Evolutionary conservation across 2,329 filamentous ascomycete genomes (phyloP), one percentile per base, ranked within the genome.

Genomic region (Monilinia aucupariae): DNA sequence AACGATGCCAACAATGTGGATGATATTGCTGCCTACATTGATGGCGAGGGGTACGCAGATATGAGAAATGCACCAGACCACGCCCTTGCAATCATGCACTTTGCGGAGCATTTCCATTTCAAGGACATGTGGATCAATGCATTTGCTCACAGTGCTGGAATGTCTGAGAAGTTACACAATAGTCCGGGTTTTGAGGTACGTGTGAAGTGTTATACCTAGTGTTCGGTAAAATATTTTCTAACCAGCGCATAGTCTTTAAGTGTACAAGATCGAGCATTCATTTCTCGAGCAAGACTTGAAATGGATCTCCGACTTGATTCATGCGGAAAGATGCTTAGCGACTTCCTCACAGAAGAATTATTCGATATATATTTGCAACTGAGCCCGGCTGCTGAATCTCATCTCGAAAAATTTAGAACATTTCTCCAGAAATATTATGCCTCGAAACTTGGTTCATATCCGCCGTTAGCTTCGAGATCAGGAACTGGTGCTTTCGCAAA

Each of bases 121-220:
- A 79, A 78, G 60, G 80, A 85, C n/a, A 75, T 90, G 15, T 93
- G 90, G 78, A 81, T 86, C 13, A 82, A 90, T 70, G 86, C 90
- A 0, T 91, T 92, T 74, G 81, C 83, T 17, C 90, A 94, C 71
- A 91, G 89, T 71, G 87, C 88, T 43, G 90, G 90, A 50, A 92
- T 93, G 89, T 83, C 82, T 64, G 83, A 88, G 25, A 77, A 78
- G 32, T 66, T 92, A 6, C 77, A 79, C 48, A 70, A 75, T 7
- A 83, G 81, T 67, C 73, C 80, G 1, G 88, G 89, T 66, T 89
- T 85, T 65, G 77, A 81, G 73, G 86, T 87, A 76, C 68, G 82
- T 75, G 59, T 59, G 32, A 32, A 20, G 30, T 65, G n/a, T 30
- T 15, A 27, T 12, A 49, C 8, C 15, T 22, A 20, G 15, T 22